A percentile compares a stretch with the other conserved stretches of the same genome.
Evolutionary conservation across 345 rosid genomes (phyloP).

Genomic region (Excoecaria cochinchinensis): DNA sequence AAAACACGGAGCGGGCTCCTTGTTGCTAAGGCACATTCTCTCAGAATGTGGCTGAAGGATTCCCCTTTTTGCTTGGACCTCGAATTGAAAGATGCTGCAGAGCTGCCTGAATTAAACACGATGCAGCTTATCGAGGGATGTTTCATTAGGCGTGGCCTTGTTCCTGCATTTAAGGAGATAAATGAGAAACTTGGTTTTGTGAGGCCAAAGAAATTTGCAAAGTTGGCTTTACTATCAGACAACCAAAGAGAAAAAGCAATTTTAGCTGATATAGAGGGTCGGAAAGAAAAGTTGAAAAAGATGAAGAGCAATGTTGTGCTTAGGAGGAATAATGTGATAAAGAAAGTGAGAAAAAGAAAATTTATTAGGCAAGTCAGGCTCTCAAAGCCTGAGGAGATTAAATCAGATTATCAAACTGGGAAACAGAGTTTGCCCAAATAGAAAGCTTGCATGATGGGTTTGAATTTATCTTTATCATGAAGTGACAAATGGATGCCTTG

Average conservation of each 20-base stretch:
- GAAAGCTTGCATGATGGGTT: not conserved
- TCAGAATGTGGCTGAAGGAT: conserved; percentile 97
- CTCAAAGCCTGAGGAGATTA: conserved; percentile 11
- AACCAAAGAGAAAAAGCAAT: conserved; percentile 72
- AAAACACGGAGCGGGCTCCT: conserved; percentile 77
- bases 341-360: conserved; percentile 27
- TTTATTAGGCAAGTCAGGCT: conserved; percentile 22
- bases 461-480: not conserved
- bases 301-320: conserved; percentile 37
- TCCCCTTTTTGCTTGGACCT: conserved; percentile 94
- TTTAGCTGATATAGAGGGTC: conserved; percentile 64
- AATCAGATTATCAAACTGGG: conserved; percentile 1
- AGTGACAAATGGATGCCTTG: not conserved
- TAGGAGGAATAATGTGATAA: conserved; percentile 17
- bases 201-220: conserved; percentile 81
- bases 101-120: conserved; percentile 68
- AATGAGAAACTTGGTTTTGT: conserved; percentile 71
- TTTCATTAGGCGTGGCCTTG: conserved; percentile 77
- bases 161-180: conserved; percentile 88
- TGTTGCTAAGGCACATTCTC: conserved; percentile 88
- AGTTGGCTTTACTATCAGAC: conserved; percentile 72
- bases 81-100: conserved; percentile 64
- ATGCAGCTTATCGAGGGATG: conserved; percentile 84
- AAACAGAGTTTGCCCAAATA: not conserved
- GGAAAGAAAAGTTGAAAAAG: conserved; percentile 60